Conservation (phyloP, 345 rosid genomes). For the Arabidopsis arenosa region DNA sequence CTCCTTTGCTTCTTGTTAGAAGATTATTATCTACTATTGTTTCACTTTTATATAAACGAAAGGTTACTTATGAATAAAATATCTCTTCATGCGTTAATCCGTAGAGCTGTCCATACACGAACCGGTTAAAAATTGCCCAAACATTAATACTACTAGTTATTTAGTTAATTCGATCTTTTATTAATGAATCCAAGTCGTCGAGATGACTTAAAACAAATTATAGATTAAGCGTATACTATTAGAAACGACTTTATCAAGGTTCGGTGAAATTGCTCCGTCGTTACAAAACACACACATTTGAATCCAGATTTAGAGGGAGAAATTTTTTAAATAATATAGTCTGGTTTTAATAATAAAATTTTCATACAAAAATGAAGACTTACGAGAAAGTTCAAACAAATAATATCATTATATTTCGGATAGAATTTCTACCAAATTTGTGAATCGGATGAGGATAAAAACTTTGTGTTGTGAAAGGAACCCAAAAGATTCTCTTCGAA, state of each 20-base stretch:
- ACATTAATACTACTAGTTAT: too few species aligned
- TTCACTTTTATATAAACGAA: too few species aligned
- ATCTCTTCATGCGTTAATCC: too few species aligned
- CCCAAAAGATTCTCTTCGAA: conserved; percentile 22
- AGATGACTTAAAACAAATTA: neutral
- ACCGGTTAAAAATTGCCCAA: too few species aligned
- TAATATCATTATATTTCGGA: neutral
- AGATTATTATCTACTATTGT: too few species aligned
- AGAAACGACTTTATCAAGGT: conserved; percentile 14
- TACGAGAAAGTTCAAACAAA: neutral
- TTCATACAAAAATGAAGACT: neutral
- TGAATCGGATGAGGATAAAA: neutral
- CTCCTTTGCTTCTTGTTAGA: too few species aligned
- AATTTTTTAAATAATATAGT: neutral
- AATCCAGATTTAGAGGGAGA: neutral
- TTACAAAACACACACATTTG: conserved; percentile 3
- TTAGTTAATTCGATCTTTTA: conserved; percentile 1
- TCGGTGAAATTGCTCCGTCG: conserved; percentile 22
- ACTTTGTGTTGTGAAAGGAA: neutral
- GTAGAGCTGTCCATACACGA: too few species aligned
- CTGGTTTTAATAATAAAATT: too few species aligned
- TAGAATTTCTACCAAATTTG: neutral
- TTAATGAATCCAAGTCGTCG: neutral
- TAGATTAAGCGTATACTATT: neutral
- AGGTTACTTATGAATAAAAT: too few species aligned